Evolutionary conservation across 345 rosid genomes (phyloP), one percentile per base, ranked within the genome.

Genomic region (Boechera stricta): DNA sequence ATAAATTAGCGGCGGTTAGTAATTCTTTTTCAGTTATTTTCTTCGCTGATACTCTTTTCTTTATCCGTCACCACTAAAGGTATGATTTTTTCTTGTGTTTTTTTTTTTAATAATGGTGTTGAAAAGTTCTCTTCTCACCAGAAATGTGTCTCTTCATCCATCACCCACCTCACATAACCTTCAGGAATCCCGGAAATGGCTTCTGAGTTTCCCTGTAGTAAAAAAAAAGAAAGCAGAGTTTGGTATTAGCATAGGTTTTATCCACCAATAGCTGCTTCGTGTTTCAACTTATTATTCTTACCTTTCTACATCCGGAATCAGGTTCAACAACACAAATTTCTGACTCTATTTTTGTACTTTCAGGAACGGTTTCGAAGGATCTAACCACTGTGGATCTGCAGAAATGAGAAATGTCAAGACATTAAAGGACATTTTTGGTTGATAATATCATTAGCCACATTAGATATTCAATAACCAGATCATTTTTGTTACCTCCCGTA

Each of bases 81-180:
- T 44, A 21, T 10, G 63, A 1, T 41, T 7, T 2, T 28, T 18
- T 2, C 3, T 32, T 36, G 10, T 4, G 11, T 44, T 18, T 24
- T 4, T 24, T 49, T 32, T 12, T 39, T 32, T 16, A 44, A n/a
- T 36, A 18, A 36, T 5, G 29, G 0, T 8, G 32, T 2, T 29
- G 5, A 10, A 69, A 35, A 53, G 67, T n/a, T 44, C 5, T 49
- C 12, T 47, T 45, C 31, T 79, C 78, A 79, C 75, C 78, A 79
- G 75, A 79, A 79, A 73, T 79, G 75, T 5, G 66, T 55, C 0
- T 81, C 92, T 45, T 91, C 97, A 15, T 87, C 69, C 32, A 74
- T 83, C 47, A 95, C 90, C 99, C 99, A 95, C 55, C 79, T 79
- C 36, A 49, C 68, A 55, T 89, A 95, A 52, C 85, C 81, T 58